Evolutionary conservation across 306 rosid species (phyloP).

Genomic region (Vigna nakashimae): DNA sequence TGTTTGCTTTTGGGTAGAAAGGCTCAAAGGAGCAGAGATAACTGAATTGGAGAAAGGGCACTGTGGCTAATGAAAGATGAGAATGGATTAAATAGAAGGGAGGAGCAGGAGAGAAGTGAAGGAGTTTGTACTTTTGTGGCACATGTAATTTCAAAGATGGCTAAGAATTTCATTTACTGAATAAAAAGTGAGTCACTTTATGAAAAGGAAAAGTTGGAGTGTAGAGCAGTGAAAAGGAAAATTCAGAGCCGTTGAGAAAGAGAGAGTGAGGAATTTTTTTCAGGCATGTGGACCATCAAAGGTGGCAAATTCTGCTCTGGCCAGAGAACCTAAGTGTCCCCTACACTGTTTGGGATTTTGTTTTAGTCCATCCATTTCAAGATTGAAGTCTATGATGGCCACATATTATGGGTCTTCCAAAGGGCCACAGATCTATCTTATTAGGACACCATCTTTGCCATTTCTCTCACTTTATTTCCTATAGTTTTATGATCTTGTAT

Average conservation of each 20-base stretch:
- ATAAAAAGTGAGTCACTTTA: constrained; percentile 34
- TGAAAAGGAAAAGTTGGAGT: background rate
- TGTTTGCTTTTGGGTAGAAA: background rate
- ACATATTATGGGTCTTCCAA: constrained; percentile 1
- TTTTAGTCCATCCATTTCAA: constrained; percentile 45
- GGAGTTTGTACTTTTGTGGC: constrained; percentile 15
- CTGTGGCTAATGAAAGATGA: background rate
- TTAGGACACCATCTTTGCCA: constrained; percentile 18
- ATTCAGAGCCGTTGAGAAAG: background rate
- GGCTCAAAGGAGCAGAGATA: background rate
- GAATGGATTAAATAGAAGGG: constrained; percentile 34
- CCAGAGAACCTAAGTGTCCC: constrained; percentile 28
- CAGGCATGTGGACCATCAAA: constrained; percentile 40
- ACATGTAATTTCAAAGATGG: constrained; percentile 13
- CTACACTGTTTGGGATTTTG: constrained; percentile 36
- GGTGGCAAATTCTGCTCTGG: constrained; percentile 45
- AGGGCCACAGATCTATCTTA: constrained; percentile 21
- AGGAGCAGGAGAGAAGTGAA: background rate
- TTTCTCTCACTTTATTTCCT: background rate
- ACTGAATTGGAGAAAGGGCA: constrained; percentile 30
- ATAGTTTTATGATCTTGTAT: background rate
- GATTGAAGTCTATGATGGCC: background rate
- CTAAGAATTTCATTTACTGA: constrained; percentile 1
- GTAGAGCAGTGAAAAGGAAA: background rate
- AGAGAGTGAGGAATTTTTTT: constrained; percentile 1